These are phyloP conservation scores for Verticillium longisporum DNA, from an alignment of 2,329 filamentous ascomycete genomes.

Conservation along the genomic window DNA sequence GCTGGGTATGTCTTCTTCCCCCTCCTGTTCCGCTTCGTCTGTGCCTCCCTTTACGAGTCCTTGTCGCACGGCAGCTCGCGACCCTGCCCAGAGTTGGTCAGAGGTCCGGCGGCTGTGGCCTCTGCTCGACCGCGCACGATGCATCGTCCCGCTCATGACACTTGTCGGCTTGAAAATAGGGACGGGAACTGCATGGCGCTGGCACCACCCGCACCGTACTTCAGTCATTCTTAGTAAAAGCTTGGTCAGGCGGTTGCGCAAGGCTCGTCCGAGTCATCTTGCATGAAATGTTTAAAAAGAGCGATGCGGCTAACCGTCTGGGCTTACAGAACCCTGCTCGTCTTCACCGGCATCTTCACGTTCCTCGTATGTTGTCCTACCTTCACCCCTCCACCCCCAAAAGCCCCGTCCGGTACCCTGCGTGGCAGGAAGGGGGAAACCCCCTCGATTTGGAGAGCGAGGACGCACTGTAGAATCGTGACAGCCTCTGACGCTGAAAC, in stretches of 20 bases:
- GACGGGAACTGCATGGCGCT: conserved; percentile 3
- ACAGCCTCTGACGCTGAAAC: background rate
- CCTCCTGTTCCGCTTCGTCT: background rate
- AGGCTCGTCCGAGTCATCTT: conserved; percentile 12
- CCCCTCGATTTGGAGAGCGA: background rate
- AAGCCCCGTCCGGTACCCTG: background rate
- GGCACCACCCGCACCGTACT: conserved; percentile 1
- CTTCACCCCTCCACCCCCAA: background rate
- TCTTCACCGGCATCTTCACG: conserved; percentile 81
- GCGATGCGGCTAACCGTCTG: conserved; percentile 23
- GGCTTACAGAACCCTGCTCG: conserved; percentile 58
- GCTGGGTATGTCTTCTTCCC: conserved; percentile 48
- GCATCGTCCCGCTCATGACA: background rate
- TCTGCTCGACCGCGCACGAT: background rate
- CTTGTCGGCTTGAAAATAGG: background rate
- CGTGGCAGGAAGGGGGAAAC: background rate
- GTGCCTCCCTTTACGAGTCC: background rate
- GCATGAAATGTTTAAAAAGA: conserved; percentile 17
- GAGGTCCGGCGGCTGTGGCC: conserved; percentile 1
- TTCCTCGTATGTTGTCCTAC: conserved; percentile 61
- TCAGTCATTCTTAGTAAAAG: conserved; percentile 27
- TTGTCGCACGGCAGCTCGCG: conserved; percentile 8
- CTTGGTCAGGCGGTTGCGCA: conserved; percentile 2
- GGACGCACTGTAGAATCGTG: background rate
- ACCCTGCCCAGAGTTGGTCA: conserved; percentile 8